Conservation (phyloP, 2,329 filamentous ascomycete genomes). For the Zalaria sp. region DNA sequence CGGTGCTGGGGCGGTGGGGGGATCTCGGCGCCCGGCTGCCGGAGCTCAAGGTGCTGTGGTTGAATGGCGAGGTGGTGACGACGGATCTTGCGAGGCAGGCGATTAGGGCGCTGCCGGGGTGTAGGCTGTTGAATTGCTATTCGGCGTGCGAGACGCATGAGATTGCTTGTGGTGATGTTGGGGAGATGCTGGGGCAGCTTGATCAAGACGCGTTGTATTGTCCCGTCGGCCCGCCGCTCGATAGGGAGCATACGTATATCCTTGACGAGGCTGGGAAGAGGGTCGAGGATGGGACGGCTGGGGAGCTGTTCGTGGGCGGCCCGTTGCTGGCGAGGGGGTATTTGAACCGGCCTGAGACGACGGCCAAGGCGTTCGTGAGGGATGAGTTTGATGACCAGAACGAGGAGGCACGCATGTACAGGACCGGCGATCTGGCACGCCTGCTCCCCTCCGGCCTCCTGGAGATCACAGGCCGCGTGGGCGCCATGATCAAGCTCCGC, state of each 20-base stretch:
- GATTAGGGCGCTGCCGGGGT: constrained; percentile 51
- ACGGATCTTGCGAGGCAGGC: constrained; percentile 60
- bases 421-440: constrained; percentile 57
- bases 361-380: constrained; percentile 54
- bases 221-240: constrained; percentile 57
- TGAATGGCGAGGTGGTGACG: constrained; percentile 73
- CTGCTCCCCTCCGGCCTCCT: constrained; percentile 53
- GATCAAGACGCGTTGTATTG: constrained; percentile 52
- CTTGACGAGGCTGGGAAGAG: constrained; percentile 53
- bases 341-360: constrained; percentile 65
- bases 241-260: constrained; percentile 57
- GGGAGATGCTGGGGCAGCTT: constrained; percentile 42
- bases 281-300: constrained; percentile 47
- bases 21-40: constrained; percentile 50
- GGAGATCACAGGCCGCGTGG: constrained; percentile 63
- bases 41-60: constrained; percentile 56
- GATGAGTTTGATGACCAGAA: constrained; percentile 46
- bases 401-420: constrained; percentile 55
- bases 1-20: constrained; percentile 56
- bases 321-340: constrained; percentile 60
- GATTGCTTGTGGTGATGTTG: constrained; percentile 63
- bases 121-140: constrained; percentile 64
- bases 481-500: constrained; percentile 68
- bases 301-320: constrained; percentile 68
- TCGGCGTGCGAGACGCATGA: constrained; percentile 74